These are phyloP conservation scores for Aspergillus arachidicola DNA, from an alignment of 2,329 filamentous ascomycete species.

Conservation along the genomic window DNA sequence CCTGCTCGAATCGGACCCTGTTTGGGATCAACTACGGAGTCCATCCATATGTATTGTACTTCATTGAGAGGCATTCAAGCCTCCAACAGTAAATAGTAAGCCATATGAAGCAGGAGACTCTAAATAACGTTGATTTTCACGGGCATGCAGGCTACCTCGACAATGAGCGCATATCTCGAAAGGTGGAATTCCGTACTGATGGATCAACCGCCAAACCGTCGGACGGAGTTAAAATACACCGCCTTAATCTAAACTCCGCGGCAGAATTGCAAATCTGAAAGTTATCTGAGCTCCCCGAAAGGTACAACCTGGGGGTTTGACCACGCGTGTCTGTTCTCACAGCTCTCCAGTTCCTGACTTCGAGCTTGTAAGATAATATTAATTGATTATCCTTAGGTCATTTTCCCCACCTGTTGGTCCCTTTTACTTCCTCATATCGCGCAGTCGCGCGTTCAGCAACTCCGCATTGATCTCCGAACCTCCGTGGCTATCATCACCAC, in stretches of 20 bases:
- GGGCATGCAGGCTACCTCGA: not conserved
- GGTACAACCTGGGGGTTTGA: constrained; percentile 5
- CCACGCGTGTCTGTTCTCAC: not conserved
- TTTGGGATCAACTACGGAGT: not conserved
- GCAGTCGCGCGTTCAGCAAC: not conserved
- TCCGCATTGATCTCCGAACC: constrained; percentile 16
- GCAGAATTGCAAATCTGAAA: constrained; percentile 19
- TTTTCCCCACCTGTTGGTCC: not conserved
- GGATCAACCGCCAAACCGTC: not conserved
- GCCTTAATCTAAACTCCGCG: constrained; percentile 17
- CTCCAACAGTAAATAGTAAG: not conserved
- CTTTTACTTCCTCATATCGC: not conserved
- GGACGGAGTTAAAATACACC: constrained; percentile 17
- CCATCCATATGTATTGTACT: not conserved
- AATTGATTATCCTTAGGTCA: not conserved
- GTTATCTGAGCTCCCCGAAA: constrained; percentile 3
- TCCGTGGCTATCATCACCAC: constrained; percentile 1
- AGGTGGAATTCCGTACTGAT: too few species aligned
- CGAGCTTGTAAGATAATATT: not conserved
- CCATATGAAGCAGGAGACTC: not conserved
- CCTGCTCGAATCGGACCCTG: not conserved
- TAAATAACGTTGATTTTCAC: not conserved
- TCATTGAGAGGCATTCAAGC: not conserved
- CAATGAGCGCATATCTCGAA: too few species aligned
- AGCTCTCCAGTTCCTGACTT: not conserved